Evolutionary conservation across 2,329 filamentous ascomycete species (phyloP).

Genomic region (Neonectria magnoliae): DNA sequence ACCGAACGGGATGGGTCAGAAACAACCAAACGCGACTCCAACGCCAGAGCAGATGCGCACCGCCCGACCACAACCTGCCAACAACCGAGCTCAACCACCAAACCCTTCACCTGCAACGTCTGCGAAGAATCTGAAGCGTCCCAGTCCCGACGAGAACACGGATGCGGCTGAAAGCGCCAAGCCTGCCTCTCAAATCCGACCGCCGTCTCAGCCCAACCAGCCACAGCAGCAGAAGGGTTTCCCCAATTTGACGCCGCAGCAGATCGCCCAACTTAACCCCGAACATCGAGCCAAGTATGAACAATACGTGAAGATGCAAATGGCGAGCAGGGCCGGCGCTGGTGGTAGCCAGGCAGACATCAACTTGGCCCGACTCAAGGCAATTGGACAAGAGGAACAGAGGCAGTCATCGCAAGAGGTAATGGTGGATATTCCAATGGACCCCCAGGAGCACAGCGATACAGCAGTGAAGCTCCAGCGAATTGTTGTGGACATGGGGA

Average conservation of each 20-base stretch:
- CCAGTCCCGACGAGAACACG: constrained; percentile 57
- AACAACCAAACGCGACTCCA: constrained; percentile 42
- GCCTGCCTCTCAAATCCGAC: constrained; percentile 32
- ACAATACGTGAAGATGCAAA: constrained; percentile 46
- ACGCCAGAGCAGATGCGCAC: constrained; percentile 42
- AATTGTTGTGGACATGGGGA: constrained; percentile 54
- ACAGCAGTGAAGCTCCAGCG: constrained; percentile 55
- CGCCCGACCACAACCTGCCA: constrained; percentile 41
- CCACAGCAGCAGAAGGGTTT: constrained; percentile 33
- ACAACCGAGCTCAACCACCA: constrained; percentile 49
- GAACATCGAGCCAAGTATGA: constrained; percentile 60
- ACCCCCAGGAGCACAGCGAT: constrained; percentile 55
- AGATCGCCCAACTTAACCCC: constrained; percentile 53
- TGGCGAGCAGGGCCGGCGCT: constrained; percentile 37
- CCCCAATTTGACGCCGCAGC: constrained; percentile 43
- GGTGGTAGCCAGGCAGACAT: constrained; percentile 32
- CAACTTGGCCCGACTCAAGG: constrained; percentile 47
- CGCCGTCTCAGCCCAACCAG: constrained; percentile 40
- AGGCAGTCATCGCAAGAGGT: constrained; percentile 51
- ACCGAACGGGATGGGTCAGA: constrained; percentile 54
- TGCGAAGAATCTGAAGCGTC: constrained; percentile 61
- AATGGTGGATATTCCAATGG: constrained; percentile 59
- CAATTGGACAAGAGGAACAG: constrained; percentile 54
- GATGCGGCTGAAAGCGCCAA: constrained; percentile 43
- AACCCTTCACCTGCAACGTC: constrained; percentile 52